A percentile compares a stretch with the other conserved stretches of the same genome.
phyloP scores from a whole-genome alignment of 2,329 filamentous ascomycete genomes.

The Didymella exigua region DNA sequence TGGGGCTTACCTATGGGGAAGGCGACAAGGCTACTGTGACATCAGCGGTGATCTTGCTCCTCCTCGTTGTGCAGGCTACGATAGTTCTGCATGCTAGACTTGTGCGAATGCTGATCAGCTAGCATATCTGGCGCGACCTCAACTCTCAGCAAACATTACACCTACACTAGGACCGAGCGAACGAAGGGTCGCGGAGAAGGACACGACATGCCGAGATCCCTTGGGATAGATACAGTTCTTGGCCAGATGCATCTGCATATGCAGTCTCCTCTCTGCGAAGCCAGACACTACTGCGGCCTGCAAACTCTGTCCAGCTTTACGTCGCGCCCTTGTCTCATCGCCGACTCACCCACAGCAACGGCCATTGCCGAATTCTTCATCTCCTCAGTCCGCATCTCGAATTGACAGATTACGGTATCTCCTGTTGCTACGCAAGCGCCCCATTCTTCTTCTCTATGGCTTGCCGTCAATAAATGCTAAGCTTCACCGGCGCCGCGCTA shows the following conservation, averaged over 20 bases:
- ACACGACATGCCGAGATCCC: not conserved
- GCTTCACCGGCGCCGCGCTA: constrained; percentile 10
- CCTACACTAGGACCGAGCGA: not conserved
- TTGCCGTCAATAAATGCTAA: constrained; percentile 4
- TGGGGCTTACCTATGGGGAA: constrained; percentile 1
- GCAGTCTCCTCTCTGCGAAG: not conserved
- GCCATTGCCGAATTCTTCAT: not conserved
- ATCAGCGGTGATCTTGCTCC: not conserved
- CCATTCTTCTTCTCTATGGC: not conserved
- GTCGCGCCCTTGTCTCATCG: not conserved
- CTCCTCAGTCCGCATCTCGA: not conserved
- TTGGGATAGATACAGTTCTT: not conserved
- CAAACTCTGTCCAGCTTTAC: not conserved
- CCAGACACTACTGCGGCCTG: not conserved
- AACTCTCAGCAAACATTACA: not conserved
- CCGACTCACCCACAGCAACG: not conserved
- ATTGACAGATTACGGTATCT: not conserved
- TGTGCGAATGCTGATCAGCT: not conserved
- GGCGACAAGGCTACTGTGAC: not conserved
- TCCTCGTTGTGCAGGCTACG: not conserved
- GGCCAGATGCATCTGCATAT: constrained; percentile 6
- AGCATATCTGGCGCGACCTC: constrained; percentile 1
- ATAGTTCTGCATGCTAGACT: not conserved
- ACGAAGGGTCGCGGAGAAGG: not conserved
- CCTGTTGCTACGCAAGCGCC: not conserved